Evolutionary conservation across 768 basidiomycete species (phyloP), one percentile per base, ranked within the genome.

Genomic region (Hygrophorus pudorinus): DNA sequence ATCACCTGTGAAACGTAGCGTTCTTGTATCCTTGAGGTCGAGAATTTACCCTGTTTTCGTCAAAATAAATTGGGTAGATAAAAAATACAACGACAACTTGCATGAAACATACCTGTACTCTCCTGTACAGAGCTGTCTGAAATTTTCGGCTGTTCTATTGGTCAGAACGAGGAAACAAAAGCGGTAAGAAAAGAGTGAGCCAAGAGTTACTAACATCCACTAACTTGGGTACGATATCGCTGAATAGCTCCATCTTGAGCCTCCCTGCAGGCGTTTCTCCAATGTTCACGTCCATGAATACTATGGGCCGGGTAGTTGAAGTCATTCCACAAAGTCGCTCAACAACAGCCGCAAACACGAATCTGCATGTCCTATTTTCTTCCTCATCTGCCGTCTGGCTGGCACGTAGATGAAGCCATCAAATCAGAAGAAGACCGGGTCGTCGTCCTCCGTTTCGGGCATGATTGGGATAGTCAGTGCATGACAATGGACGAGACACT

Each of bases 401-500:
- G 94, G 94, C 96, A 99, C 59, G 96, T 99, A 48, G 96, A 99
- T 58, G 93, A 97, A 60, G 91, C 96, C 6, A 98, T 99, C 63
- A 89, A 96, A 53, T 93, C 90, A 0, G 96, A 99, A 62, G 96
- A 99, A 61, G 91, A 96, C 56, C 76, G 96, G 34, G 77, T 96
- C 28, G 94, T 97, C 18, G 86, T 91, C 42, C 81, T 97, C 38
- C 81, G 93, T 3, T 98, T 97, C 58, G 94, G 93, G 0, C 87
- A 91, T 58, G 92, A 93, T 61, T 85, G 82, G 81, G 89, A 98
- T 60, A 65, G 73, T 0, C 83, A 96, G 52, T 98, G 94, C 67
- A 97, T 98, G 96, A 85, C 82, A 13, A 96, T 98, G 92, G 96
- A 98, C 68, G 94, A 98, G 63, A 94, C 91, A 1, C 77, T 97